Base-by-base conservation (phyloP, 257 asterid species). In the Jacaranda copaia region DNA sequence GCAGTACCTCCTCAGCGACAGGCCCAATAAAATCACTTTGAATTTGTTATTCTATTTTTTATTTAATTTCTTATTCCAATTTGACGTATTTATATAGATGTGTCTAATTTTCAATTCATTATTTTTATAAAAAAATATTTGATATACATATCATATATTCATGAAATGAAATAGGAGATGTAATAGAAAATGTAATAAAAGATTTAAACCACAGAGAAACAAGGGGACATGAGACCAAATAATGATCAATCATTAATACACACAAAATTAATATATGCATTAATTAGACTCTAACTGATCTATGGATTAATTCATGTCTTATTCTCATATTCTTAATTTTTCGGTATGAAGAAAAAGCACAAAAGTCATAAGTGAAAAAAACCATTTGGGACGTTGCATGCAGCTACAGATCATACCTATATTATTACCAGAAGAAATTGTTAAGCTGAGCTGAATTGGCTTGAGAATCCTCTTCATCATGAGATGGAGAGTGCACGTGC, bases 401-500 rank as follows among this genome's bases (percentile, higher is more conserved):
- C 75, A 39, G 19, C 60, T 57, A 67, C 59, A 19, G 49, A 65
- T 75, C 67, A 5, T 43, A 59, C 2, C n/a, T 69, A 20, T 38
- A 36, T 48, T 14, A 71, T 84, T 90, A 93, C 89, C 92, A 93
- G 83, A 91, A 88, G 88, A 92, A 84, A 71, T 84, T 81, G 61
- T 69, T 85, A 61, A 87, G 86, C 60, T 86, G 94, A 61, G 92
- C 58, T 0, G 91, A 78, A 78, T 2, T 25, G 32, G 89, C 75
- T 51, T 84, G 92, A 42, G 88, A 80, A 51, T 93, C 96, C 2
- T 90, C 97, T 5, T 92, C 87, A 4, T 92, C 98, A 1, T 80
- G 92, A 40, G 96, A 92, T 43, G 99, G 98, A 32, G 95, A 80
- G 77, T 94, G 99, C 57, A 82, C n/a, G 81, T 92, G 99, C 69